Evolutionary conservation across 2,329 filamentous ascomycete species (phyloP), one percentile per base, ranked within the genome.

Genomic region (Rasamsonia emersonii): DNA sequence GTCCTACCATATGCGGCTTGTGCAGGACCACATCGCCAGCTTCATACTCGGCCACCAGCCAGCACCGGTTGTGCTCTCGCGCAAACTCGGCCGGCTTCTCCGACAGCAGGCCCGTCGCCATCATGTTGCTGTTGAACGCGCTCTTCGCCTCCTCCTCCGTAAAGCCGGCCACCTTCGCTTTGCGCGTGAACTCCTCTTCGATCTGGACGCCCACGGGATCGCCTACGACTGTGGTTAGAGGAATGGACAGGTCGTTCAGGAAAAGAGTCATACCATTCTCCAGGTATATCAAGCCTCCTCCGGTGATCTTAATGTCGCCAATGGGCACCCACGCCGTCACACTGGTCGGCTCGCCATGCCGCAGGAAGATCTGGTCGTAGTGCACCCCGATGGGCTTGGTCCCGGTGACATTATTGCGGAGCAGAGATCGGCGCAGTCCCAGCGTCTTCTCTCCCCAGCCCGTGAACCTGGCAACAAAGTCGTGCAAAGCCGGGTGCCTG

Each of bases 81-180:
- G 60, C 60, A 39, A 66, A 68, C 20, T 58, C 57, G 13, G 56
- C 58, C 1, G 71, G 67, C 0, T 60, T 64, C 18, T 75, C 65
- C 7, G 65, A 65, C 2, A 78, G 56, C 20, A 75, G 48, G 0
- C 72, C 73, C 0, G 62, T 70, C 0, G 59, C 54, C 58, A 75
- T 70, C 73, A 77, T 77, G 40, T 77, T 75, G 13, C 61, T 56
- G 41, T 77, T 77, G 47, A 73, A 77, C 2, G 65, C 70, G 18
- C 53, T 55, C 24, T 54, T 61, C 1, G 61, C 58, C 44, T 78
- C 67, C 35, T 72, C 67, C 0, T 74, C 68, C 0, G 54, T 64
- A 35, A 78, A 39, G 0, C 70, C 71, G 5, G 56, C 56, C 26
- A 59, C 57, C 38, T 56, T 62, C 2, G 73, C 72, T 37, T 65